Conservation (phyloP, 495 filamentous ascomycete genomes). For the Penicillium lividum region DNA sequence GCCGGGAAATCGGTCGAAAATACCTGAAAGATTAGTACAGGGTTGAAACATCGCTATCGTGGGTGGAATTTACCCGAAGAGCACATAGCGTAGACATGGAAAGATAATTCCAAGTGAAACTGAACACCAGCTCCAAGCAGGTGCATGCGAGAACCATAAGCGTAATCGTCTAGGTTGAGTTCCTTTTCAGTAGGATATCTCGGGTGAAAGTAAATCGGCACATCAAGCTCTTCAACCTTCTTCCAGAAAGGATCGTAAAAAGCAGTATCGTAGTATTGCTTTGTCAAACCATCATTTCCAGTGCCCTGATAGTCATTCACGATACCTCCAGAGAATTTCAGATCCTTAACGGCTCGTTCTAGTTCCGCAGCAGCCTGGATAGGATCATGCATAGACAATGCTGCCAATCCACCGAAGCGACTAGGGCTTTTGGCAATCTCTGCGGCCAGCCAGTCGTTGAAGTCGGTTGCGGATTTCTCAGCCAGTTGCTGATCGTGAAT, state of each 20-base stretch:
- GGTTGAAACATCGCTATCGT: too few species aligned
- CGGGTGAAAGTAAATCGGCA: slow-evolving; percentile 12
- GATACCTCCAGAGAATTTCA: background rate
- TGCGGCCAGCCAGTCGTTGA: background rate
- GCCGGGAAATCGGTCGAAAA: background rate
- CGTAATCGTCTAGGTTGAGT: background rate
- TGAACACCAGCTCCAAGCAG: background rate
- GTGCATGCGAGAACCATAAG: background rate
- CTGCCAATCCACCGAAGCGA: background rate
- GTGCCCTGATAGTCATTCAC: background rate
- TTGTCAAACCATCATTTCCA: background rate
- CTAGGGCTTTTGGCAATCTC: background rate
- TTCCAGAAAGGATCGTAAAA: slow-evolving; percentile 8
- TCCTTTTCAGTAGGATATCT: background rate
- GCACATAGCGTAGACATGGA: background rate
- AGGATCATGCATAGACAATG: background rate
- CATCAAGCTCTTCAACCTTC: slow-evolving; percentile 2
- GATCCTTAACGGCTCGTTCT: background rate
- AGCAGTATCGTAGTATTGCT: background rate
- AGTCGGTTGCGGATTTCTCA: background rate
- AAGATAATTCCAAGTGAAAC: background rate
- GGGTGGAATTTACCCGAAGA: background rate
- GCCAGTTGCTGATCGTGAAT: background rate
- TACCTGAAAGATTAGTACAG: background rate
- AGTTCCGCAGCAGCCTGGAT: background rate